A percentile compares a stretch with the other conserved stretches of the same genome.
Conservation (phyloP, 805 yeast genomes). For the Cyberlindnera nakhonratchasimensis region DNA sequence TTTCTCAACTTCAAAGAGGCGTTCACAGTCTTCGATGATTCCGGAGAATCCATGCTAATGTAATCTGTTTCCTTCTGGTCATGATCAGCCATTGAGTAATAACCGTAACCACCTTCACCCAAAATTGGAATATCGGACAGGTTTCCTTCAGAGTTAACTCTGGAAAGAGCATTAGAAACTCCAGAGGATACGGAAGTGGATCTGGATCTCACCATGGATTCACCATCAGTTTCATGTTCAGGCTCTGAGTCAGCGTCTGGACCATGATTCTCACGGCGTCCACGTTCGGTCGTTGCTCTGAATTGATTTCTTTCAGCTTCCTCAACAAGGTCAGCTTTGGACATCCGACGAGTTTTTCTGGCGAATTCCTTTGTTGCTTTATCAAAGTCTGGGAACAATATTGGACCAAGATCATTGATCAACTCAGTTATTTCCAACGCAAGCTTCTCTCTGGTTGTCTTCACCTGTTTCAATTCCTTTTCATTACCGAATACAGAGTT, state of each 20-base stretch:
- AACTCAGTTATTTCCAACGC: constrained; percentile 71
- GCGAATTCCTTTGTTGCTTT: constrained; percentile 17
- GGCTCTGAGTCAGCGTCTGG: background rate
- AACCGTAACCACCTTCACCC: constrained; percentile 25
- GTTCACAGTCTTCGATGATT: background rate
- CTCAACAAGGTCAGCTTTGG: background rate
- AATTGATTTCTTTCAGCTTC: background rate
- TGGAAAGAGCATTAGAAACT: constrained; percentile 55
- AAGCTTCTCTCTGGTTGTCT: constrained; percentile 55
- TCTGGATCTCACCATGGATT: constrained; percentile 16
- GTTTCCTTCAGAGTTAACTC: constrained; percentile 59
- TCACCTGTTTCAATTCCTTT: constrained; percentile 47
- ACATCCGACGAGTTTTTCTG: constrained; percentile 17
- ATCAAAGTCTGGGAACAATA: constrained; percentile 83
- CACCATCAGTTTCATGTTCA: constrained; percentile 20
- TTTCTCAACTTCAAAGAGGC: constrained; percentile 9
- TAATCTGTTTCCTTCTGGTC: constrained; percentile 4
- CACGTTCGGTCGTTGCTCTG: background rate
- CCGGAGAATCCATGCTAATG: constrained; percentile 1
- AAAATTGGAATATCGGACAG: constrained; percentile 64
- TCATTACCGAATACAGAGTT: constrained; percentile 38
- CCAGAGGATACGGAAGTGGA: constrained; percentile 32
- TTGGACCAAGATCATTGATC: constrained; percentile 82
- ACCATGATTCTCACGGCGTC: background rate
- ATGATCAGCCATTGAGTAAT: constrained; percentile 2